Base-by-base conservation (phyloP, 495 filamentous ascomycete species). In the Hypoxylon lienhwacheense region DNA sequence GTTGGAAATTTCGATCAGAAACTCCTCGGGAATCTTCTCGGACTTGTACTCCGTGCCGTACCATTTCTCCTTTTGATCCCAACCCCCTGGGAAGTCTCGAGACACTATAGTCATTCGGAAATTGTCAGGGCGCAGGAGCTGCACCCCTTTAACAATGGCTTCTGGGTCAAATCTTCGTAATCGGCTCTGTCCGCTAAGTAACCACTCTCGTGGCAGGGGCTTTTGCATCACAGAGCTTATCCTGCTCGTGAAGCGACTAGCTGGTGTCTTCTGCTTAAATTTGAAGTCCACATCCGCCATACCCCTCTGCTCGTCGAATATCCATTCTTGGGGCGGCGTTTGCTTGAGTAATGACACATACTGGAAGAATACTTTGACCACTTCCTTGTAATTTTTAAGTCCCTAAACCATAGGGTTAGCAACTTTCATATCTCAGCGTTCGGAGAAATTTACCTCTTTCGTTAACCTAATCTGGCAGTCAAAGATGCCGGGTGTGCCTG, bases 11-110 rank as follows among this genome's bases (percentile, higher is more conserved):
- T 86, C 81, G 2, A 73, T 68, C 64, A 93, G 71, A 63, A 96
- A 87, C 15, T 89, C 82, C 26, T 79, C 61, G 1, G 91, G 86
- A 35, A 99, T 90, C 66, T 85, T 86, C 67, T 95, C 88, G 21
- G 82, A 77, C 54, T 82, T 87, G 71, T 97, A 96, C 62, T 97
- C 91, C 4, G 93, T 99, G 14, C 92, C 92, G 57, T 99, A 99
- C 95, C 95, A 99, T 70, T 89, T 88, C 33, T 99, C 93, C 64
- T 87, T 91, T 56, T 86, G 70, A 44, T 95, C 83, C 85, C 89
- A 91, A n/a, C 83, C 80, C 1, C 88, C 90, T 0, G 90, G 91
- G 53, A 84, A 87, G 10, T 90, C 81, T 66, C 89, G 87, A 22
- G 88, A 88, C 22, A 95, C 84, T 50, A 97, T 77, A 5, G 81